phyloP scores from a whole-genome alignment of 1,284 basidiomycete species.

The Schizophyllum amplum region DNA sequence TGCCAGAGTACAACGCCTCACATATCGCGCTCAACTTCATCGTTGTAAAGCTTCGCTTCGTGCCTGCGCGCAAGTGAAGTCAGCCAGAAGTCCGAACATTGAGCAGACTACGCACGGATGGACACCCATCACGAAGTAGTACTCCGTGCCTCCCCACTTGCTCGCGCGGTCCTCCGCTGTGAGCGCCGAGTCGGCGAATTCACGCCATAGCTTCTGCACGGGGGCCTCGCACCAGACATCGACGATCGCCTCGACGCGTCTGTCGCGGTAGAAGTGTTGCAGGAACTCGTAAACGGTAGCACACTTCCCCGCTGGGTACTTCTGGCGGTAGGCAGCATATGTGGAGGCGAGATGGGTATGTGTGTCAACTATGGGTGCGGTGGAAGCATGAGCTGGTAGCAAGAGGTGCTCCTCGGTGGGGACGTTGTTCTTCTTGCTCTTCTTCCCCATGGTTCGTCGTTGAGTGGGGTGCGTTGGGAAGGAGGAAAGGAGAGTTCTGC shows the following conservation, averaged over 20 bases:
- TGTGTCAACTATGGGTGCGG: conserved; percentile 51
- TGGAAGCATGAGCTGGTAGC: background rate
- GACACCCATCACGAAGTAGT: conserved; percentile 74
- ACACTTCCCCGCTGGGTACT: conserved; percentile 48
- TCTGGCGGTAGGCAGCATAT: conserved; percentile 47
- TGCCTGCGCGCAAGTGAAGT: conserved; percentile 35
- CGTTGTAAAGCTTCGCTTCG: conserved; percentile 60
- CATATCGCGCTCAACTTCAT: conserved; percentile 63
- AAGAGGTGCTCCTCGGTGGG: background rate
- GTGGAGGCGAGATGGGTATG: conserved; percentile 74
- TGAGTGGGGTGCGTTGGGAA: background rate
- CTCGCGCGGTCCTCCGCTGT: conserved; percentile 35
- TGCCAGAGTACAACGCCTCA: conserved; percentile 24
- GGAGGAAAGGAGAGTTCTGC: background rate
- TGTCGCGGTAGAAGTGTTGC: conserved; percentile 46
- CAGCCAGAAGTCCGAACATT: background rate
- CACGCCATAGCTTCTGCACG: conserved; percentile 50
- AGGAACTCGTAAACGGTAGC: conserved; percentile 57
- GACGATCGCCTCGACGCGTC: conserved; percentile 56
- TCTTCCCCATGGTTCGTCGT: background rate
- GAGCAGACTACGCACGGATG: conserved; percentile 50
- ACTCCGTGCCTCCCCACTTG: conserved; percentile 57
- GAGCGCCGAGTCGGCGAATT: conserved; percentile 65
- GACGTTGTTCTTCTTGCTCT: background rate
- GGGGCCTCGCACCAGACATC: conserved; percentile 84